Evolutionary conservation across 192 early-diverging fungal species (phyloP).

Genomic region (Rhizophagus prolifer): DNA sequence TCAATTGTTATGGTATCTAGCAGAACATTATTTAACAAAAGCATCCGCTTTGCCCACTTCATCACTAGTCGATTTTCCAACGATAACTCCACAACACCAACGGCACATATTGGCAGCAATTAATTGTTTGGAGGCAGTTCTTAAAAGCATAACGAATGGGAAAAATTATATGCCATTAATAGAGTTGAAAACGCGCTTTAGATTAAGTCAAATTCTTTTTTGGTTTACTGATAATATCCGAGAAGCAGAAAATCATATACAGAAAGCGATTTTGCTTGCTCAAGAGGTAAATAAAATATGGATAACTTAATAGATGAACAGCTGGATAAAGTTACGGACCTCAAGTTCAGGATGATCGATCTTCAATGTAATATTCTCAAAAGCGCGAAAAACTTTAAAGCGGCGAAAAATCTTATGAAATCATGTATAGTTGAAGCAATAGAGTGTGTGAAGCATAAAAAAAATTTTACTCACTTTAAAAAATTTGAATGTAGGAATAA

Average conservation of each 20-base stretch:
- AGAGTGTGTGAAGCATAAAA: slow-evolving; percentile 21
- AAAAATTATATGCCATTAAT: slow-evolving; percentile 25
- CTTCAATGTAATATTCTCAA: slow-evolving; percentile 28
- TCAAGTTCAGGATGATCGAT: slow-evolving; percentile 29
- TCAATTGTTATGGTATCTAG: slow-evolving; percentile 25
- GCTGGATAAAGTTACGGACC: slow-evolving; percentile 19
- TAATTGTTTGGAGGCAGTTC: slow-evolving; percentile 39
- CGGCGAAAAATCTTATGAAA: slow-evolving; percentile 27
- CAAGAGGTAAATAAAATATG: slow-evolving; percentile 12
- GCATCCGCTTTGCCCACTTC: slow-evolving; percentile 7
- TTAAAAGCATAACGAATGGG: slow-evolving; percentile 34
- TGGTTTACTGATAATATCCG: slow-evolving; percentile 41
- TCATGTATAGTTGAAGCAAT: slow-evolving; percentile 18
- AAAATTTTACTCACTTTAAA: neutral
- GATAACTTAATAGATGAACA: neutral
- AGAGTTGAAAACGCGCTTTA: slow-evolving; percentile 36
- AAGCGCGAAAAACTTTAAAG: slow-evolving; percentile 19
- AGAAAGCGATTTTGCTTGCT: slow-evolving; percentile 21
- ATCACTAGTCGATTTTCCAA: neutral
- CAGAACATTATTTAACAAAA: slow-evolving; percentile 21
- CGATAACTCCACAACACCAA: slow-evolving; percentile 32
- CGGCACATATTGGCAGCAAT: slow-evolving; percentile 37
- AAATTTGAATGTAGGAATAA: slow-evolving; percentile 13
- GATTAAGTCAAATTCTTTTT: slow-evolving; percentile 43
- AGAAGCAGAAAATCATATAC: slow-evolving; percentile 25